Base-by-base conservation (phyloP, 495 filamentous ascomycete genomes). In the Letharia columbiana region DNA sequence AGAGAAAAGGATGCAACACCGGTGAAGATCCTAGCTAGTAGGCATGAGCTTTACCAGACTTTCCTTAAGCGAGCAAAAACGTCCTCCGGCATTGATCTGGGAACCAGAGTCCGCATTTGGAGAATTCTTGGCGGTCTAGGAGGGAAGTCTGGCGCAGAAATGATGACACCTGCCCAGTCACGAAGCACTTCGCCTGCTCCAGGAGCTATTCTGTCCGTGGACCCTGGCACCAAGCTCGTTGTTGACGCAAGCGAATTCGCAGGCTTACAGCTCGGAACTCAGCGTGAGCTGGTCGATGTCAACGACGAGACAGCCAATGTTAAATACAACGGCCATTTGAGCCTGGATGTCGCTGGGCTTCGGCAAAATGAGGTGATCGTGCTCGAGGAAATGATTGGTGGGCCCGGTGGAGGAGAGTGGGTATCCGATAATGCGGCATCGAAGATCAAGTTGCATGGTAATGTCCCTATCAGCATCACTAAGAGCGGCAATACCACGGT, bases 21-120 rank as follows among this genome's bases (percentile, higher is more conserved):
- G 1, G 78, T 84, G 23, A 82, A 77, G 66, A 72, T 91, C 23
- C 80, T 93, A 40, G 84, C 87, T 18, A 92, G 89, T 68, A 83
- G 87, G 65, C 84, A 83, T 37, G 83, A 82, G 33, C 78, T 76
- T 20, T 91, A 87, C 67, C 82, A 89, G 70, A 79, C 83, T 18
- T 96, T 96, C 73, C 69, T 98, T 44, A 87, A 81, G 71, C 80
- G 86, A 56, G 84, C 84, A 41, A 98, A 98, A 77, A 71, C 73
- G 39, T 75, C 84, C 56, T 77, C 82, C 8, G 80, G 82, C 20
- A 85, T 96, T 64, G 82, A 89, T 23, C 68, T 85, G 62, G 77
- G 83, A 11, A 86, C 80, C 44, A 96, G 91, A 70, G 89, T 96
- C 40, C 87, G 88, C 23, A 77, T 92, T 11, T 96, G 91, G 91